Base-by-base conservation (phyloP, 1,284 basidiomycete species). In the Ustanciosporium gigantosporum region DNA sequence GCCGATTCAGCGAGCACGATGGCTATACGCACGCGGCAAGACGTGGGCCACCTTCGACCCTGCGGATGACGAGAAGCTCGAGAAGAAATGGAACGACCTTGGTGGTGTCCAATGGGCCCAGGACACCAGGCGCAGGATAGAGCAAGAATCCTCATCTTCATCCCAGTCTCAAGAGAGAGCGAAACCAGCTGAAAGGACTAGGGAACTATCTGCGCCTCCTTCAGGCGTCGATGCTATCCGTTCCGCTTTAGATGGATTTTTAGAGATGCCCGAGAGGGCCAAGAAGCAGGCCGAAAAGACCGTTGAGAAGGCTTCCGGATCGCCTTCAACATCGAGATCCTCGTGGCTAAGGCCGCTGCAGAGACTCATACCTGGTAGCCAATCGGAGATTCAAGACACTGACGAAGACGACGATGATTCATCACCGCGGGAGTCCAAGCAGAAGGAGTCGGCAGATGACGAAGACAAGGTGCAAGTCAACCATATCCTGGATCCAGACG, bases 21-120 rank as follows among this genome's bases (percentile, higher is more conserved):
- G 73, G 74, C 70, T 76, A 51, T 72, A 73, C 36, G 66, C 74
- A 20, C 58, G 67, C 20, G 66, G 66, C 9, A 50, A 59, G 9
- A 47, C 49, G 11, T 76, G 74, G 74, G 66, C 67, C 17, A 56
- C 59, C 4, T 76, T 76, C 21, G 43, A 59, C 16, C 62, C 64
- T 25, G 48, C 41, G 9, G 73, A 76, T 31, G 59, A 69, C 38
- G 55, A 53, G 4, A 51, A 55, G 37, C 56, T 75, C 19, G 74
- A 76, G 46, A 15, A 42, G 11, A 45, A 55, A 23, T 76, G 64
- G 55, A 24, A 38, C 21, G 14, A 58, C 25, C 57, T 72, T 6
- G 62, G 66, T 2, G 68, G 58, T 14, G 53, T 41, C 7, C 2
- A 31, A 1, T 53, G 58, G 57, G 49, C 44, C 11, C 27, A 21